Base-by-base conservation (phyloP, 192 early-diverging fungal genomes). In the Rhizoclosmatium globosum region DNA sequence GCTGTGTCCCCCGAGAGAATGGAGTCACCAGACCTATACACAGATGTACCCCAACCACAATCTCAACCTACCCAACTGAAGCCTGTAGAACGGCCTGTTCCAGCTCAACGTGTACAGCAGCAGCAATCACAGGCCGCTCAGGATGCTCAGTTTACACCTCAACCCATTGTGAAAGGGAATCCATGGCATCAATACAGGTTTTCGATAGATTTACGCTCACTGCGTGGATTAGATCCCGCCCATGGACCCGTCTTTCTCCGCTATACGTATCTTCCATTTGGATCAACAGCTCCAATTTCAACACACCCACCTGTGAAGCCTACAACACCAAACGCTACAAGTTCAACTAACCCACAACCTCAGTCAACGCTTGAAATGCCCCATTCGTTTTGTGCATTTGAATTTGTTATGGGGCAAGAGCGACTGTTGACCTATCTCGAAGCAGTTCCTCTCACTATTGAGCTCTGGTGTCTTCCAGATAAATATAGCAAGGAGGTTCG, bases 141-240 rank as follows among this genome's bases (percentile, higher is more conserved):
- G 19, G 23, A 13, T 23, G 39, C 3, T 13, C 61, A 66, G 50
- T 9, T 38, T 2, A 17, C 45, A n/a, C 6, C 1, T 21, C 4
- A 47, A 66, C 61, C 48, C 41, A 21, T 66, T 41, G 7, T 7
- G 3, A 3, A 56, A 61, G 67, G 67, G 6, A 41, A 47, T n/a
- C 68, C 47, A 44, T 89, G 87, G 88, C 82, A 85, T 69, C 88
- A 89, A 59, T 89, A 85, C 68, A 83, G 88, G 38, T 87, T 89
- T 60, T 87, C 88, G 1, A 86, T 89, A 47, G 88, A 89, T 38
- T 64, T 89, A 13, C 83, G 83, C 7, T 82, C 86, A 38, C 17
- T 89, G 23, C 70, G 50, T 13, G 50, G 50, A 13, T 17, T 53
- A 17, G 50, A 53, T 53, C 17, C 50, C 6, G 17, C 6, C 6